These are phyloP conservation scores for Neocucurbitaria cava DNA, from an alignment of 2,329 filamentous ascomycete species.

Conservation along the genomic window DNA sequence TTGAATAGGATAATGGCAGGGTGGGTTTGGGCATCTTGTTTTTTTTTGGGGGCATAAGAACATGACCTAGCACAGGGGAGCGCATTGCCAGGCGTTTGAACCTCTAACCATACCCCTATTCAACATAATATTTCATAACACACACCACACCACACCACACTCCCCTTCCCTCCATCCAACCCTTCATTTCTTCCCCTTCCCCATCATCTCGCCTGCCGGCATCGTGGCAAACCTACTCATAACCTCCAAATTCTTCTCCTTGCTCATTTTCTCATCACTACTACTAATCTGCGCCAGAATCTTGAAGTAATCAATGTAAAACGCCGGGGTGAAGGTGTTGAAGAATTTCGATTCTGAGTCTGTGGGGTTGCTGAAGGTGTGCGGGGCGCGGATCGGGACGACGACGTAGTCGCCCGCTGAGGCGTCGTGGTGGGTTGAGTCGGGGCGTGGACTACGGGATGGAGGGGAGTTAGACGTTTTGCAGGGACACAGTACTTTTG, in stretches of 20 bases:
- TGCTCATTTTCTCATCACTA: conserved; percentile 55
- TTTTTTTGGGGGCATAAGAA: no score
- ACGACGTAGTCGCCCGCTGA: conserved; percentile 62
- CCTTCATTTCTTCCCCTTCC: conserved; percentile 21
- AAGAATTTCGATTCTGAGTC: conserved; percentile 63
- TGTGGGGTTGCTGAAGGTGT: conserved; percentile 64
- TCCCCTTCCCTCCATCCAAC: background rate
- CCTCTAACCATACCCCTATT: no score
- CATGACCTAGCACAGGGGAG: no score
- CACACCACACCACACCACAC: background rate
- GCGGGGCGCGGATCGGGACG: conserved; percentile 61
- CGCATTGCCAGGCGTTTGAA: no score
- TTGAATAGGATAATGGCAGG: no score
- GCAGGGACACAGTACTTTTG: no score
- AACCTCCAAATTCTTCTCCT: conserved; percentile 57
- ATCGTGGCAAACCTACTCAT: conserved; percentile 61
- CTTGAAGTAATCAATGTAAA: conserved; percentile 66
- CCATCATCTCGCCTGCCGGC: conserved; percentile 51
- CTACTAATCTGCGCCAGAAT: conserved; percentile 56
- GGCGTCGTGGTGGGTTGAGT: conserved; percentile 56
- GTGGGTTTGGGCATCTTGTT: no score
- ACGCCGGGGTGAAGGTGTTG: conserved; percentile 65
- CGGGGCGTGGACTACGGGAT: conserved; percentile 60
- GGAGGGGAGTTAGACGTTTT: no score
- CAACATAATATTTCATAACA: no score